A percentile compares a stretch with the other conserved stretches of the same genome.
These are phyloP conservation scores for Monilinia fructicola DNA, from an alignment of 2,329 filamentous ascomycete genomes.

Conservation along the genomic window DNA sequence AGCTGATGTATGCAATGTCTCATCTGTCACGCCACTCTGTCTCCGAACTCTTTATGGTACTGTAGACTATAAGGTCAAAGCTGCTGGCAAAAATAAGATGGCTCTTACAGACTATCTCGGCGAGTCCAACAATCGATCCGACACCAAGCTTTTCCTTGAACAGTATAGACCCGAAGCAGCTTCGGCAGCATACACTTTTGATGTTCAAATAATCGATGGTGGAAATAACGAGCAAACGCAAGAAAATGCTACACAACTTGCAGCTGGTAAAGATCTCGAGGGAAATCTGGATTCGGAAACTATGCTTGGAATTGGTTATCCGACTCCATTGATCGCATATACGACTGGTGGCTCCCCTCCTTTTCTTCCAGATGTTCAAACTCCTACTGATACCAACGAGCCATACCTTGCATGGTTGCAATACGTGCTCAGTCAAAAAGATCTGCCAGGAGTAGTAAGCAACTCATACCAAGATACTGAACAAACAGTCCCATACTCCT, in stretches of 20 bases:
- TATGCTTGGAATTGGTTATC: constrained; percentile 53
- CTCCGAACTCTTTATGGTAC: constrained; percentile 35
- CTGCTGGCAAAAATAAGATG: constrained; percentile 29
- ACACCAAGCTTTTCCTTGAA: constrained; percentile 32
- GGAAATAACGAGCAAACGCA: constrained; percentile 27
- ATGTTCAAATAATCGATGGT: constrained; percentile 22
- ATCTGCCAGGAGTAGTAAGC: constrained; percentile 55
- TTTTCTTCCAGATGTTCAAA: constrained; percentile 48
- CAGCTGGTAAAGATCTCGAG: constrained; percentile 42
- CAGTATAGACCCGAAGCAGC: constrained; percentile 31
- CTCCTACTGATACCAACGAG: constrained; percentile 45
- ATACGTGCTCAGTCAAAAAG: constrained; percentile 47
- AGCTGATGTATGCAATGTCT: constrained; percentile 62
- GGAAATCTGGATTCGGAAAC: constrained; percentile 58
- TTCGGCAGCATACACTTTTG: constrained; percentile 23
- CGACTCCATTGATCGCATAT: constrained; percentile 53
- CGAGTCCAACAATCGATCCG: constrained; percentile 33
- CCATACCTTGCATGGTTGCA: constrained; percentile 57
- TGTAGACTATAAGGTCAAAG: constrained; percentile 29
- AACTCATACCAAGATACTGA: constrained; percentile 60
- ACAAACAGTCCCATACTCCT: constrained; percentile 51
- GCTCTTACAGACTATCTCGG: constrained; percentile 34
- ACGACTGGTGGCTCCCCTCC: constrained; percentile 56
- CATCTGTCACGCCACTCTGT: constrained; percentile 33
- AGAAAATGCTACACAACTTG: constrained; percentile 25